Evolutionary conservation across 2,329 filamentous ascomycete species (phyloP).

Genomic region (Coniochaeta prunicola): DNA sequence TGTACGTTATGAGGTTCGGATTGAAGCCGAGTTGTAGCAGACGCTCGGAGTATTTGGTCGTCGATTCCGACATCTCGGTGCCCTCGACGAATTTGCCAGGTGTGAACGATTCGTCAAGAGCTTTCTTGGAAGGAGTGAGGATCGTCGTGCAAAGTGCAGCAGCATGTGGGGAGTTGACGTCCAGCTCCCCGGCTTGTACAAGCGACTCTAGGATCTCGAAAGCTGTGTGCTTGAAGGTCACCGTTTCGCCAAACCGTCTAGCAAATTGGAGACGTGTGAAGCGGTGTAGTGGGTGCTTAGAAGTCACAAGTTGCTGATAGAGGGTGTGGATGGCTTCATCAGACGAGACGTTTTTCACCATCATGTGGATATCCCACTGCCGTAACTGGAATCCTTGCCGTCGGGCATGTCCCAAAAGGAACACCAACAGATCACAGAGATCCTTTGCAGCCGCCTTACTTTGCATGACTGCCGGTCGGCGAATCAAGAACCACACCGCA

Average conservation of each 20-base stretch:
- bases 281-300: constrained; percentile 23
- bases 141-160: constrained; percentile 53
- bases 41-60: constrained; percentile 44
- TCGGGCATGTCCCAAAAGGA: constrained; percentile 9
- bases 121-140: constrained; percentile 29
- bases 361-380: constrained; percentile 26
- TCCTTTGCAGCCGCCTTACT: not conserved
- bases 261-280: constrained; percentile 43
- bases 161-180: constrained; percentile 38
- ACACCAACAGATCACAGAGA: constrained; percentile 4
- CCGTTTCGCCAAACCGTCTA: constrained; percentile 31
- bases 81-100: constrained; percentile 19
- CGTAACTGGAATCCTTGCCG: constrained; percentile 20
- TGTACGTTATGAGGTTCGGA: constrained; percentile 57
- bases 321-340: constrained; percentile 22
- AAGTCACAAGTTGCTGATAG: constrained; percentile 23
- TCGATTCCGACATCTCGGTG: constrained; percentile 35
- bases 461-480: not conserved
- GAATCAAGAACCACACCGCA: constrained; percentile 9
- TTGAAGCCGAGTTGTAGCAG: constrained; percentile 54
- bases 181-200: constrained; percentile 22
- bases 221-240: constrained; percentile 31
- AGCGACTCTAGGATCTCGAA: constrained; percentile 35
- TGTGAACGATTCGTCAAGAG: not conserved
- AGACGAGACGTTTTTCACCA: constrained; percentile 6